phyloP scores from a whole-genome alignment of 2,329 filamentous ascomycete genomes.

The Beauveria medogensis region DNA sequence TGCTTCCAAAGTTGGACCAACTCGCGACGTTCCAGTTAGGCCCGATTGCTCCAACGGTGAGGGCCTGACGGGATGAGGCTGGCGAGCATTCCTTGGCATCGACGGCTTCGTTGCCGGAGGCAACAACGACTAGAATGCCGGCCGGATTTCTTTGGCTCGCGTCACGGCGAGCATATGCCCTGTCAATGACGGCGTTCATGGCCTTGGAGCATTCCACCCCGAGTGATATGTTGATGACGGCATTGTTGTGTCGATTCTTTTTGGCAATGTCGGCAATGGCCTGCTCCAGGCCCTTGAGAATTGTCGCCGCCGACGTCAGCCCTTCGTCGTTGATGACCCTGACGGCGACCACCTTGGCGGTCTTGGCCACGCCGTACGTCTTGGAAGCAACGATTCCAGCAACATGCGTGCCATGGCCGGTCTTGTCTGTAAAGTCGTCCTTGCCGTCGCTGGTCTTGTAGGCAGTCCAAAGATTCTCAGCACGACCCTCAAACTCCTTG shows the following conservation, averaged over 20 bases:
- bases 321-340: background rate
- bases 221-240: background rate
- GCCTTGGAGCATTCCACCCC: background rate
- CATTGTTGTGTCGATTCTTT: background rate
- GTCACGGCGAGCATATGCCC: background rate
- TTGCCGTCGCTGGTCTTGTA: constrained; percentile 17
- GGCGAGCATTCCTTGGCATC: constrained; percentile 38
- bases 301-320: background rate
- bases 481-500: background rate
- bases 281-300: background rate
- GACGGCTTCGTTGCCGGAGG: constrained; percentile 23
- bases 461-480: background rate
- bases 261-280: background rate
- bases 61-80: constrained; percentile 34
- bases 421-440: constrained; percentile 21
- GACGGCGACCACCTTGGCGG: constrained; percentile 36
- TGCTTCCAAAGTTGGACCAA: constrained; percentile 41
- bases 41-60: constrained; percentile 42
- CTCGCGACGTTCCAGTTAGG: constrained; percentile 28
- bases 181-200: background rate
- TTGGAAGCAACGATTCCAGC: constrained; percentile 52
- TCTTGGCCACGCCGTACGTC: constrained; percentile 56
- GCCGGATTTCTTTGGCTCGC: background rate
- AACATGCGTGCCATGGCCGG: constrained; percentile 56
- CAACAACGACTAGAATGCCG: too few species aligned